Evolutionary conservation across 2,329 filamentous ascomycete species (phyloP), one percentile per base, ranked within the genome.

Genomic region (Paraphoma sp.): DNA sequence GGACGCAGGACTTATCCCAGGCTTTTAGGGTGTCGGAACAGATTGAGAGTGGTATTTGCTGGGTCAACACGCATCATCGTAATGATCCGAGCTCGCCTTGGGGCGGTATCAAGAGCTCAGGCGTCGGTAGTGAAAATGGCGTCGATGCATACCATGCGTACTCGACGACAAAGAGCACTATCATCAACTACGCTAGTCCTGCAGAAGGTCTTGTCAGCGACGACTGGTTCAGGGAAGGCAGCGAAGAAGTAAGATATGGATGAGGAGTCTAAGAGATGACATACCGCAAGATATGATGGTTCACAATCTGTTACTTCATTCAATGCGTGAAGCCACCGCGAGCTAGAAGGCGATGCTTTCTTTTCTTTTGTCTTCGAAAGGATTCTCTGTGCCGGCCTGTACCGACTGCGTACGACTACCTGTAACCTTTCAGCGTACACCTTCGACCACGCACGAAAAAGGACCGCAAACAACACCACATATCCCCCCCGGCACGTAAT

Each of bases 71-170:
- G 0, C 88, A 91, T 73, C 88, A 91, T 69, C 82, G 88, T 33
- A 91, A 91, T 63, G 89, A 91, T 62, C 88, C 89, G 0, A 87
- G 87, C 63, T 88, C 87, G 56, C 87, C 89, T 0, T 89, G 89
- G 88, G 89, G 89, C 28, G 87, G 88, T 1, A 79, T 84, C 30
- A 86, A 87, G 63, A 79, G 79, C 36, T 81, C 84, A 1, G 89
- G 89, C 1, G 83, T 91, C 0, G 89, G 89, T 1, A 91, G 88
- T 57, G 89, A 92, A 78, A 91, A 92, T 66, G 89, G 89, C 0
- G 64, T 87, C 0, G 89, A 80, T 61, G 78, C 78, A 0, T 80
- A 79, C 45, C 69, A 76, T 53, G 75, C 77, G 2, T 81, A 81
- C 50, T 81, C 79, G 0, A 77, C 75, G 31, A 82, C 82, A 11